Conservation (phyloP, 2,329 filamentous ascomycete species). For the Aureobasidium sp. region DNA sequence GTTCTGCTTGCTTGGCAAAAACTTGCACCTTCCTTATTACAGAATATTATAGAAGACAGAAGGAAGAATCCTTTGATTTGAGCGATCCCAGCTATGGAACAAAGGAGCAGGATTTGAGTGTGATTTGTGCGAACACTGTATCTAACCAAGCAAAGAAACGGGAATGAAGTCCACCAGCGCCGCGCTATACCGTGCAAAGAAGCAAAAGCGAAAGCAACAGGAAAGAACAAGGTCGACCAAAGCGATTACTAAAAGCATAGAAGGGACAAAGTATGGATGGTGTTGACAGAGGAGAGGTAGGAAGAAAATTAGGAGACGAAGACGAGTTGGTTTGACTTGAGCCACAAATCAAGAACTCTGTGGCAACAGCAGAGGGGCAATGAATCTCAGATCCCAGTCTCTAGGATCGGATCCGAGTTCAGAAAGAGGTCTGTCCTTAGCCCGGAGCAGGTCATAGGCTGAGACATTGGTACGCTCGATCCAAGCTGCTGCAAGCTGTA, state of each 20-base stretch:
- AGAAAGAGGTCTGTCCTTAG: not conserved
- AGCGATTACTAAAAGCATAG: not conserved
- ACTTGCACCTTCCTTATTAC: not conserved
- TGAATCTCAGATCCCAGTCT: constrained; percentile 13
- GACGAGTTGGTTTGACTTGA: not conserved
- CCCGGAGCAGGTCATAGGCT: not conserved
- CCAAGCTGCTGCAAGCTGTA: constrained; percentile 12
- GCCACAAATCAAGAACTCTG: not conserved
- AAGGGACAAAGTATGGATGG: not conserved
- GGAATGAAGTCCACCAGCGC: constrained; percentile 6
- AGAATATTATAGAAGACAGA: not conserved
- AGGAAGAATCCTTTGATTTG: not conserved
- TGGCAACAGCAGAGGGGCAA: constrained; percentile 13
- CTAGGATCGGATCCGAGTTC: constrained; percentile 1
- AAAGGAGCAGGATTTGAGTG: not conserved
- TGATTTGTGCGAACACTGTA: not conserved
- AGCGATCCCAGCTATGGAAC: not conserved
- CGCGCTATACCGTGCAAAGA: not conserved
- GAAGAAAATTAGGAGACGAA: not conserved
- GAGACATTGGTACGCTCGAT: constrained; percentile 6
- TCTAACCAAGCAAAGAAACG: not conserved
- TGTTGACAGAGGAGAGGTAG: not conserved
- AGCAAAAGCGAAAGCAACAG: not conserved
- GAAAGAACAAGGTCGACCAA: not conserved
- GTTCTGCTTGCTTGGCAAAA: not conserved